Base-by-base conservation (phyloP, 2,329 filamentous ascomycete genomes). In the Graphilbum ipis-grandicollis region DNA sequence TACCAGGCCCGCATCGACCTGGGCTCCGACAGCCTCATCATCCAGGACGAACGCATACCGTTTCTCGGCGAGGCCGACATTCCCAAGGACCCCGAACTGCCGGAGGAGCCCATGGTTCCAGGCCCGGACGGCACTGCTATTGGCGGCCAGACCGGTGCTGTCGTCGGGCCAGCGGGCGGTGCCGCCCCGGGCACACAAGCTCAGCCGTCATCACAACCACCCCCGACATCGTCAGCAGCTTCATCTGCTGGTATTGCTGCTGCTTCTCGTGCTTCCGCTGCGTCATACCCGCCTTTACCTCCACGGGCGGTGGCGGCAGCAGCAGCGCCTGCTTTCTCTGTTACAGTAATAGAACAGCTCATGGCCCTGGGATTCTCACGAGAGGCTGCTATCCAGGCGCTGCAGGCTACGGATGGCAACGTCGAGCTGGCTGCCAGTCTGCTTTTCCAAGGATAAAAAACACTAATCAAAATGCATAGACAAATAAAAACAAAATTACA, bases 1-100 rank as follows among this genome's bases (percentile, higher is more conserved):
- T 86, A 96, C 57, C 88, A 93, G 57, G 90, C 88, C 26, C 80
- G 71, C 48, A 88, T 98, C 50, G 90, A 98, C 54, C 68, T 98
- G 12, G 70, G 75, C 44, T 79, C 78, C 50, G 84, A 90, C 50
- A 81, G 77, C 44, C 71, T 98, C 15, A 70, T 92, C 43, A 93
- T 98, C 47, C 81, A 90, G 49, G 82, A 79, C 39, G 76, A 85
- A 46, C 81, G 90, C 46, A 81, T 98, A 6, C 73, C 80, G 0
- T 98, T 98, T 56, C 63, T 98, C 12, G 80, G 83, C 33, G 90
- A 96, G 57, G 79, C 80, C 3, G 88, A 98, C 45, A 93, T 96
- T 36, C 90, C 90, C n/a, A 92, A 79, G 54, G 71, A 78, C 33
- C 65, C 74, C 31, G 80, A 86, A 46, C 65, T 77, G 41, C 68